These are phyloP conservation scores for Fusarium compactum DNA, from an alignment of 2,329 filamentous ascomycete species.

Conservation along the genomic window DNA sequence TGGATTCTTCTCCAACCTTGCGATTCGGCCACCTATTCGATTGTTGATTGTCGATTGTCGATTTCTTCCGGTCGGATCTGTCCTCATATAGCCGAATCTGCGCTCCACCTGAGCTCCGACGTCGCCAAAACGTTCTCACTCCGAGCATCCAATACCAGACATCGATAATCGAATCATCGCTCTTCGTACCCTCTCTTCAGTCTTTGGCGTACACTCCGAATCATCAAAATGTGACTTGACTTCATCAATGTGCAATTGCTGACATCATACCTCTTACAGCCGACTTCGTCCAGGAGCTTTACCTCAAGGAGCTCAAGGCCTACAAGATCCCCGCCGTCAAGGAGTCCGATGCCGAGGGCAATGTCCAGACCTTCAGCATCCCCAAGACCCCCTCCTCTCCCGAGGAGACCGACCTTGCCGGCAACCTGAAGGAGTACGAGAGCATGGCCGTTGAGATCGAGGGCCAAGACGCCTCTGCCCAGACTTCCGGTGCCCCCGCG, in stretches of 20 bases:
- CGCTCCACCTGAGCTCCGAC: slow-evolving; percentile 47
- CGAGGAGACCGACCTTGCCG: slow-evolving; percentile 93
- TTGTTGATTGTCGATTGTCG: slow-evolving; percentile 25
- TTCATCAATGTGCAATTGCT: slow-evolving; percentile 38
- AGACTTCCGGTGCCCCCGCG: slow-evolving; percentile 69
- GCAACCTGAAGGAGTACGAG: slow-evolving; percentile 95
- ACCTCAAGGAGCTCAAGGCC: slow-evolving; percentile 93
- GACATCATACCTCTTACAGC: slow-evolving; percentile 65
- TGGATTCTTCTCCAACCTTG: neutral
- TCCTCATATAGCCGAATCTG: slow-evolving; percentile 46
- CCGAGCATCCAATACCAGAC: slow-evolving; percentile 1
- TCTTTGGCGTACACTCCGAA: neutral
- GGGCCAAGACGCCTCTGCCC: slow-evolving; percentile 76
- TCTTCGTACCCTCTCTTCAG: neutral
- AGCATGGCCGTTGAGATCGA: slow-evolving; percentile 93
- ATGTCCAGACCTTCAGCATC: slow-evolving; percentile 87
- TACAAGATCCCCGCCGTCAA: slow-evolving; percentile 92
- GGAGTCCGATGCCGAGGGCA: slow-evolving; percentile 86
- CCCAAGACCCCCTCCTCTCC: slow-evolving; percentile 88
- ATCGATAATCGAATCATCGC: neutral
- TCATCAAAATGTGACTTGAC: slow-evolving; percentile 1
- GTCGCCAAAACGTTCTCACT: slow-evolving; percentile 34
- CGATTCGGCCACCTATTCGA: slow-evolving; percentile 15
- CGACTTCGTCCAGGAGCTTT: slow-evolving; percentile 97
- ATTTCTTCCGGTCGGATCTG: slow-evolving; percentile 37